Evolutionary conservation across 371 early-diverging fungal species (phyloP).

Genomic region (Syncephalastrum sp.): DNA sequence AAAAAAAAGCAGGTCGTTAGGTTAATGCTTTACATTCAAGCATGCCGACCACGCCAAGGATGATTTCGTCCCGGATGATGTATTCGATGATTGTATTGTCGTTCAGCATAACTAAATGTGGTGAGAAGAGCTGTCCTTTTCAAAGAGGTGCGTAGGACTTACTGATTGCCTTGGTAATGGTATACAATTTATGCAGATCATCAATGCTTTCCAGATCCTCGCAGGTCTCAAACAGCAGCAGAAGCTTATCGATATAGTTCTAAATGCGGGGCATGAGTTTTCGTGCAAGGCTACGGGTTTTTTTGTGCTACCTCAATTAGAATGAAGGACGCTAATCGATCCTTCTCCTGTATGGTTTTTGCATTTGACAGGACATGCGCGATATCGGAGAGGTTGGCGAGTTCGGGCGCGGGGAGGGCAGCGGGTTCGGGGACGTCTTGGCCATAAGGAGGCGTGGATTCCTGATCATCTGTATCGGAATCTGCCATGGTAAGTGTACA

Average conservation of each 20-base stretch:
- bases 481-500: not conserved
- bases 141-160: constrained; percentile 21
- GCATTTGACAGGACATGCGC: constrained; percentile 50
- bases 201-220: constrained; percentile 82
- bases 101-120: constrained; percentile 31
- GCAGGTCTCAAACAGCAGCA: constrained; percentile 69
- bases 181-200: constrained; percentile 70
- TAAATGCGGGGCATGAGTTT: constrained; percentile 17
- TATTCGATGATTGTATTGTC: constrained; percentile 61
- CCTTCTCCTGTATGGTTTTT: constrained; percentile 46
- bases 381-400: constrained; percentile 66
- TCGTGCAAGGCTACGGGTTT: not conserved
- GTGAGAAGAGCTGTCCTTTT: not conserved
- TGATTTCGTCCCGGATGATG: constrained; percentile 72
- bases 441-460: no score
- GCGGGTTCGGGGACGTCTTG: constrained; percentile 18
- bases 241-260: constrained; percentile 73
- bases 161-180: constrained; percentile 74
- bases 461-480: no score
- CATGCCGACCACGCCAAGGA: constrained; percentile 70
- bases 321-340: constrained; percentile 47
- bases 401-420: constrained; percentile 59
- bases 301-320: constrained; percentile 35
- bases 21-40: constrained; percentile 69
- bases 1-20: not conserved